Conservation (phyloP, 192 early-diverging fungal genomes). For the Lobosporangium transversale region DNA sequence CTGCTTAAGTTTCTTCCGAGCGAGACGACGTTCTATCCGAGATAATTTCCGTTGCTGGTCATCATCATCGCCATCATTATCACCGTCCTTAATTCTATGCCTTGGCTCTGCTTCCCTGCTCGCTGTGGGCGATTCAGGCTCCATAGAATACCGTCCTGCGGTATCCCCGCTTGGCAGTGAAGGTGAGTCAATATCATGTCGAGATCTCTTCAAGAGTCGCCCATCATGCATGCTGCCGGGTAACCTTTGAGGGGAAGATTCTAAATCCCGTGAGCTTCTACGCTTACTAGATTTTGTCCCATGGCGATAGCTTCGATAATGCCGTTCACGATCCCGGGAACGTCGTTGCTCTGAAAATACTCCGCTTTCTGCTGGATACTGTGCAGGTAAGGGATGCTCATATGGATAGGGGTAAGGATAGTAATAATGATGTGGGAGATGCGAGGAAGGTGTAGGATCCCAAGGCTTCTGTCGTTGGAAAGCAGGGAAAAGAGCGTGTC, state of each 20-base stretch:
- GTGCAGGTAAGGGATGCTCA: neutral
- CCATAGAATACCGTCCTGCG: constrained; percentile 3
- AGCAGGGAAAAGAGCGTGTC: constrained; percentile 39
- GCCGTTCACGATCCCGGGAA: constrained; percentile 17
- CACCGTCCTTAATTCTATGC: constrained; percentile 13
- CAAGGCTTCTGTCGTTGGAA: constrained; percentile 20
- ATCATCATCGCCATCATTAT: constrained; percentile 18
- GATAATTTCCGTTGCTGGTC: constrained; percentile 7
- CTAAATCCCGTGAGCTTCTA: constrained; percentile 20
- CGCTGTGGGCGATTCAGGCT: constrained; percentile 2
- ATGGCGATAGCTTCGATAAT: constrained; percentile 12
- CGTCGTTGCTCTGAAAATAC: neutral
- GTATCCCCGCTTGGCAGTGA: constrained; percentile 8
- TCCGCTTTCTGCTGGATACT: neutral
- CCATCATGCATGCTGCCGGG: constrained; percentile 10
- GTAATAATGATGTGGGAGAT: constrained; percentile 22
- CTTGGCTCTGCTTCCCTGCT: neutral
- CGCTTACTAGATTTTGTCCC: constrained; percentile 33
- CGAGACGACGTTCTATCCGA: constrained; percentile 40
- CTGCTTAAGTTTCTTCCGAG: constrained; percentile 27
- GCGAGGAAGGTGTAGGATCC: neutral
- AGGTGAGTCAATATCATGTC: constrained; percentile 26
- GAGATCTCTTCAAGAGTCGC: constrained; percentile 8
- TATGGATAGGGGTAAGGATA: constrained; percentile 20
- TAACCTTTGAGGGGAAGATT: constrained; percentile 9